A percentile compares a stretch with the other conserved stretches of the same genome.
These are phyloP conservation scores for Martiniozyma abietophila DNA, from an alignment of 805 yeast species.

Conservation along the genomic window DNA sequence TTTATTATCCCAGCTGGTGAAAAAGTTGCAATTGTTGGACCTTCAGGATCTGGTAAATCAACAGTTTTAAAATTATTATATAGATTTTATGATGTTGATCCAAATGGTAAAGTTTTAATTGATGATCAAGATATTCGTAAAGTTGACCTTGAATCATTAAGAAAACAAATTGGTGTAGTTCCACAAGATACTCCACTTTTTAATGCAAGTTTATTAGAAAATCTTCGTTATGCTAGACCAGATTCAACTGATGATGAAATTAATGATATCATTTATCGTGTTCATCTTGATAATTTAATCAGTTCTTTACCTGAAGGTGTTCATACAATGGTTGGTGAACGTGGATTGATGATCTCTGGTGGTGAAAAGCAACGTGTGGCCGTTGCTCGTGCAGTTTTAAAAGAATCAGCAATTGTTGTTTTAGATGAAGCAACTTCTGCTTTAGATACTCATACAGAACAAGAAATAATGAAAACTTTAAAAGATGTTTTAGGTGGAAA, in stretches of 20 bases:
- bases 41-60: slow-evolving; percentile 93
- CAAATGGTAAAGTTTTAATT: slow-evolving; percentile 48
- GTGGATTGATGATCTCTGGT: slow-evolving; percentile 99
- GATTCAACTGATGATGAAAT: slow-evolving; percentile 69
- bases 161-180: slow-evolving; percentile 78
- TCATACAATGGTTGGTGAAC: slow-evolving; percentile 85
- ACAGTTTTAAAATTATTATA: slow-evolving; percentile 77
- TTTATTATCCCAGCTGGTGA: slow-evolving; percentile 86
- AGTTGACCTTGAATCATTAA: slow-evolving; percentile 64
- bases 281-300: slow-evolving; percentile 58
- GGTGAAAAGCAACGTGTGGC: slow-evolving; percentile 97
- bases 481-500: slow-evolving; percentile 50
- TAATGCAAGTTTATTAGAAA: slow-evolving; percentile 82
- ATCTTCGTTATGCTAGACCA: slow-evolving; percentile 77
- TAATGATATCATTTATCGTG: slow-evolving; percentile 49
- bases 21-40: slow-evolving; percentile 92
- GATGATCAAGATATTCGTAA: slow-evolving; percentile 84
- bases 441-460: slow-evolving; percentile 93
- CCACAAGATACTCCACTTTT: slow-evolving; percentile 97
- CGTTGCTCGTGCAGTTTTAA: slow-evolving; percentile 80
- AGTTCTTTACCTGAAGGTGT: slow-evolving; percentile 73
- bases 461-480: slow-evolving; percentile 67
- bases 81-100: slow-evolving; percentile 73
- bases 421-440: slow-evolving; percentile 98
- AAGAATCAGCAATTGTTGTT: slow-evolving; percentile 81